Evolutionary conservation across 83 land plant genomes (phyloP).

Genomic region (Thuja plicata): DNA sequence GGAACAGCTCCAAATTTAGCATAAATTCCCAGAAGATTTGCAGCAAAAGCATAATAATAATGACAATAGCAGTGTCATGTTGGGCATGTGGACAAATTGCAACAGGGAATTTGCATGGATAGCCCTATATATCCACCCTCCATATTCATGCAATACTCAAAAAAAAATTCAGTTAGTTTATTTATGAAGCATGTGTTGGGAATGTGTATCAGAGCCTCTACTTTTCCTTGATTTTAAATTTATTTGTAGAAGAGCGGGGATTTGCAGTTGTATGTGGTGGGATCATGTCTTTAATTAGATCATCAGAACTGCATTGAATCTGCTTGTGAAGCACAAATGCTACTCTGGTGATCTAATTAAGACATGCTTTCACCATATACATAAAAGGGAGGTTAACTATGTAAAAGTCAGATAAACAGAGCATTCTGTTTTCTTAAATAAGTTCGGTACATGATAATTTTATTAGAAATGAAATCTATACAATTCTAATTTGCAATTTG

Average conservation of each 20-base stretch:
- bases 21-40: no score
- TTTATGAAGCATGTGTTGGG: neutral
- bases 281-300: neutral
- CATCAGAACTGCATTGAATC: neutral
- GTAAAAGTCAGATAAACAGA: neutral
- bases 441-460: no score
- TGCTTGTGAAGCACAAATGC: neutral
- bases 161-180: neutral
- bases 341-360: neutral
- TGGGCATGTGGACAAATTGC: neutral
- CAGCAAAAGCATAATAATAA: neutral
- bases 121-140: neutral
- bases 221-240: neutral
- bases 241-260: neutral
- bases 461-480: no score
- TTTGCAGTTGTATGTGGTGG: neutral
- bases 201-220: neutral
- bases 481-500: no score
- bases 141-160: neutral
- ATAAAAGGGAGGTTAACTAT: neutral
- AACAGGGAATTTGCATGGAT: neutral
- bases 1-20: neutral
- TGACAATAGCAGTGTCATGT: neutral
- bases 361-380: neutral
- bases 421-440: no score